Percentiles rank a stretch among this genome's conserved stretches.
Evolutionary conservation across 148 eudicot species (phyloP).

Genomic region (Chenopodium formosanum): DNA sequence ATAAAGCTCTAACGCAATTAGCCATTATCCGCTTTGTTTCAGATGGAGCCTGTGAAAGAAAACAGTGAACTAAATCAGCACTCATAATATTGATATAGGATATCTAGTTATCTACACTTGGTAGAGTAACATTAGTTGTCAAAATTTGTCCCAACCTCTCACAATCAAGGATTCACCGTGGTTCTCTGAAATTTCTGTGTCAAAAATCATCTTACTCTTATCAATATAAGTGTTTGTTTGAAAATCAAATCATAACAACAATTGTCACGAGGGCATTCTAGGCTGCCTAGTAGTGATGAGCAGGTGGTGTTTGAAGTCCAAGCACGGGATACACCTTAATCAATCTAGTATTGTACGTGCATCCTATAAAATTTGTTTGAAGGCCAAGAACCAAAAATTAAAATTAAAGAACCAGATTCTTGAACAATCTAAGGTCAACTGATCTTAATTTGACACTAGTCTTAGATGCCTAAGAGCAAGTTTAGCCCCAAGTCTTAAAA

Average conservation of each 20-base stretch:
- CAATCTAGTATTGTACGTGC: too few relatives aligned
- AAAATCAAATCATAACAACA: too few relatives aligned
- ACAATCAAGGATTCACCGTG: not conserved
- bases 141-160: too few relatives aligned
- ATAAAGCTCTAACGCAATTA: conserved; percentile 64
- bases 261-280: too few relatives aligned
- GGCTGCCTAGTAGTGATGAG: too few relatives aligned
- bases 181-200: not conserved
- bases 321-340: too few relatives aligned
- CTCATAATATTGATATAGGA: not conserved
- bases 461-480: not conserved
- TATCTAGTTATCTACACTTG: not conserved
- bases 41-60: conserved; percentile 46
- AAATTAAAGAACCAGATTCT: not conserved
- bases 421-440: not conserved
- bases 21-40: conserved; percentile 51
- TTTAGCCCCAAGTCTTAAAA: too few relatives aligned
- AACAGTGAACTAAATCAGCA: not conserved
- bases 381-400: too few relatives aligned
- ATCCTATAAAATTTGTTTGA: too few relatives aligned
- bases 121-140: not conserved
- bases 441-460: not conserved
- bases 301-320: too few relatives aligned
- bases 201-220: not conserved
- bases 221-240: not conserved